Evolutionary conservation across 805 yeast species (phyloP), one percentile per base, ranked within the genome.

Genomic region (Torulaspora franciscae): DNA sequence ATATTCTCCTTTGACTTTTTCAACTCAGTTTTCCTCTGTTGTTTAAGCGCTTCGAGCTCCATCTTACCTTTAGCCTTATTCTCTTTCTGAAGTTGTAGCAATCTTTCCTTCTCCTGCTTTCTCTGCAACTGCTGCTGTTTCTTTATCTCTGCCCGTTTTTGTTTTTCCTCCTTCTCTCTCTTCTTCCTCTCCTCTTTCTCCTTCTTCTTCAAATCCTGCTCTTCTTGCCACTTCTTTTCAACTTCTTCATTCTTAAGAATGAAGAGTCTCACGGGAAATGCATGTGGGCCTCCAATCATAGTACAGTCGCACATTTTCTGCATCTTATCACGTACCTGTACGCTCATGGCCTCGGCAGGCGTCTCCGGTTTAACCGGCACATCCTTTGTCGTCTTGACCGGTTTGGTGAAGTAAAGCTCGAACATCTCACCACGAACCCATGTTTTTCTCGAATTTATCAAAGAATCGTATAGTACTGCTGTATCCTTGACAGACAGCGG

Each of bases 181-280:
- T 54, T 57, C 49, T 65, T 70, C 46, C 64, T 65, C 32, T 61
- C 67, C 46, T 66, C 64, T 54, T 63, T 67, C 42, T 56, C 65
- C 35, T 58, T 67, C 58, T 65, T 67, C 47, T 59, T 53, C 32
- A 37, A 26, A 36, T 65, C 69, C 46, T 70, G 72, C 32, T 70
- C 71, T 29, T 62, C 69, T 42, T 69, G 71, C 64, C 74, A 66
- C 27, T 69, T 61, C 52, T 66, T 71, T 50, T 81, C 87, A 19
- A 76, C 71, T 32, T 79, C 76, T 32, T 87, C 95, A 56, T 89
- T 95, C 56, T 86, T 85, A 42, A 88, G 76, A n/a, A 88, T 81
- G 65, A 85, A 93, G 26, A 93, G 64, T 48, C 95, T 70, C 1
- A 84, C 74, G 32, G 81, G 87, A 65, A 87, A 87, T 0, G 70